Evolutionary conservation across 1,284 basidiomycete species (phyloP).

Genomic region (Cutaneotrichosporon arboriforme): DNA sequence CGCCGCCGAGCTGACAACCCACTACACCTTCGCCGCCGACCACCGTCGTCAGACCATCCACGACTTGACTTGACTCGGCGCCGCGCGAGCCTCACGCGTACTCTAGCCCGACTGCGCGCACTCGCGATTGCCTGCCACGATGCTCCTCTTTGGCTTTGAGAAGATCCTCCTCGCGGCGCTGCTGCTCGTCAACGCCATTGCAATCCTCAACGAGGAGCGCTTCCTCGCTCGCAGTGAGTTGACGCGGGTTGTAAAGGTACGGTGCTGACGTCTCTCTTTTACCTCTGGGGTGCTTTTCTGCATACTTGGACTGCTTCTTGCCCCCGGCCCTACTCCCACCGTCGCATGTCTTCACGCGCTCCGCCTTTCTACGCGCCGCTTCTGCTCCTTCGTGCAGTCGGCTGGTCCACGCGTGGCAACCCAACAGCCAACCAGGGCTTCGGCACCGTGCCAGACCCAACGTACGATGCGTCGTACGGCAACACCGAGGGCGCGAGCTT

Average conservation of each 20-base stretch:
- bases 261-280: conserved; percentile 4
- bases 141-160: conserved; percentile 35
- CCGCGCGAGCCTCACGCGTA: not conserved
- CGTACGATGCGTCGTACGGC: conserved; percentile 47
- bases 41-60: too few species aligned
- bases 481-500: conserved; percentile 58
- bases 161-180: conserved; percentile 53
- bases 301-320: not conserved
- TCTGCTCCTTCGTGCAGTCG: conserved; percentile 57
- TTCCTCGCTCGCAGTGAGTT: conserved; percentile 84
- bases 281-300: conserved; percentile 8
- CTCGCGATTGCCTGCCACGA: not conserved
- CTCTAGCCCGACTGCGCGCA: not conserved
- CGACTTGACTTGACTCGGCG: not conserved
- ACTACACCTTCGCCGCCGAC: too few species aligned
- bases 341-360: not conserved
- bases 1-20: too few species aligned
- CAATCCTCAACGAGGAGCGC: conserved; percentile 88
- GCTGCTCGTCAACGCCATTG: conserved; percentile 85
- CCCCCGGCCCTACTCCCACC: not conserved
- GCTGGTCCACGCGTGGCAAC: conserved; percentile 73
- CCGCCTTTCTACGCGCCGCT: not conserved
- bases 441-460: conserved; percentile 33
- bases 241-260: not conserved
- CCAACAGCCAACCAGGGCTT: conserved; percentile 40